Evolutionary conservation across 306 rosid genomes (phyloP), one percentile per base, ranked within the genome.

Genomic region (Mucuna pruriens): DNA sequence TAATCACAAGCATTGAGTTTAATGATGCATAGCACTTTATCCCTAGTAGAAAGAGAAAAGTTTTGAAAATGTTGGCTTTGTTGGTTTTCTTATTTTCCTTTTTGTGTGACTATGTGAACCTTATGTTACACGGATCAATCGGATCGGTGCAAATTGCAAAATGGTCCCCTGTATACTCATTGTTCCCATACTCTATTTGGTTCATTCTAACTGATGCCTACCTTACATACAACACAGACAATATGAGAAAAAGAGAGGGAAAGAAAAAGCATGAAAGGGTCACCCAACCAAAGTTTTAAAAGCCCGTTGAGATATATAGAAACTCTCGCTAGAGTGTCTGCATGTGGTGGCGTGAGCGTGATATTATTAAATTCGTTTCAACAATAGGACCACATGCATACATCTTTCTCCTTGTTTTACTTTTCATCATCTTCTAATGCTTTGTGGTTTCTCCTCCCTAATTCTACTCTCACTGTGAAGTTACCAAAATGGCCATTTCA

Each of bases 311-410:
- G 84, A 80, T 68, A 80, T 75, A 77, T 87, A 58, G 89, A 88
- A 88, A 83, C 77, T 71, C 87, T 84, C 87, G 71, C 81, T 74
- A 49, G 22, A 44, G 85, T 82, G 89, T 85, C 82, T 89, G 86
- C 92, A 90, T 90, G 90, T 88, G 97, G 91, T 82, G 84, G 91
- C 82, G 88, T 88, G 90, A 84, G 97, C 85, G 91, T 88, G 90
- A 91, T 83, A 80, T 52, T 87, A 88, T 87, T 90, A 76, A 87
- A 85, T 85, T 85, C 60, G 7, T 71, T 71, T 76, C 38, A 70
- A 76, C 69, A 1, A 46, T 82, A 49, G 86, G 92, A 90, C 92
- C 94, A 85, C 92, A 78, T 66, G 77, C 85, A 85, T 52, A 80
- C 85, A 65, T 48, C 80, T 80, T 64, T 84, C 83, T 45, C 61